These are phyloP conservation scores for Helotiales sp. DNA, from an alignment of 2,329 filamentous ascomycete genomes.

Conservation along the genomic window DNA sequence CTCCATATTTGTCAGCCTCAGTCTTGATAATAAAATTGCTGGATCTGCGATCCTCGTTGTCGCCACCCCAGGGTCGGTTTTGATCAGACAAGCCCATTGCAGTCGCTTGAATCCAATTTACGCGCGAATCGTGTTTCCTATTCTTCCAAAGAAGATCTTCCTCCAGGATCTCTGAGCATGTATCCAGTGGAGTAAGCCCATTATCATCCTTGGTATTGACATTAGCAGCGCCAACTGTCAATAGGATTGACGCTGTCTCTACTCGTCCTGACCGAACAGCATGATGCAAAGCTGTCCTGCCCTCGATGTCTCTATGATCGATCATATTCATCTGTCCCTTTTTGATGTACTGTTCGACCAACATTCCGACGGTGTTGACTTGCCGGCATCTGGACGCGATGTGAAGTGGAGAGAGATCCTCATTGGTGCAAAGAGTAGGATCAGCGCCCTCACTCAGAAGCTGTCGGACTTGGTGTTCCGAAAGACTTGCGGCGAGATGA, in stretches of 20 bases:
- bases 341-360: slow-evolving; percentile 3
- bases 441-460: slow-evolving; percentile 16
- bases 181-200: neutral
- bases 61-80: neutral
- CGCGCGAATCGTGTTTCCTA: neutral
- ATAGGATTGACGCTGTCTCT: slow-evolving; percentile 14
- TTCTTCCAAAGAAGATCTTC: slow-evolving; percentile 13
- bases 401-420: slow-evolving; percentile 16
- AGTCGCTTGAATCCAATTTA: neutral
- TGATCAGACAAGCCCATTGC: neutral
- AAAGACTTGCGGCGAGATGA: slow-evolving; percentile 16
- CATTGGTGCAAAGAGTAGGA: neutral
- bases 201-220: slow-evolving; percentile 5
- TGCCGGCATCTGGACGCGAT: slow-evolving; percentile 12
- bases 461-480: neutral
- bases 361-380: slow-evolving; percentile 33
- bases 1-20: slow-evolving; percentile 7
- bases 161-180: slow-evolving; percentile 10
- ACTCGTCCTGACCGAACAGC: slow-evolving; percentile 15
- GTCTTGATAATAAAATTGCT: neutral
- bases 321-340: neutral
- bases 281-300: slow-evolving; percentile 16
- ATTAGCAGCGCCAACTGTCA: slow-evolving; percentile 15
- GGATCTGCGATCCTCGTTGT: neutral
- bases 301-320: slow-evolving; percentile 2